Percentiles rank a stretch among this genome's conserved stretches.
Evolutionary conservation across 768 basidiomycete species (phyloP).

Genomic region (Calocybe cyanea): DNA sequence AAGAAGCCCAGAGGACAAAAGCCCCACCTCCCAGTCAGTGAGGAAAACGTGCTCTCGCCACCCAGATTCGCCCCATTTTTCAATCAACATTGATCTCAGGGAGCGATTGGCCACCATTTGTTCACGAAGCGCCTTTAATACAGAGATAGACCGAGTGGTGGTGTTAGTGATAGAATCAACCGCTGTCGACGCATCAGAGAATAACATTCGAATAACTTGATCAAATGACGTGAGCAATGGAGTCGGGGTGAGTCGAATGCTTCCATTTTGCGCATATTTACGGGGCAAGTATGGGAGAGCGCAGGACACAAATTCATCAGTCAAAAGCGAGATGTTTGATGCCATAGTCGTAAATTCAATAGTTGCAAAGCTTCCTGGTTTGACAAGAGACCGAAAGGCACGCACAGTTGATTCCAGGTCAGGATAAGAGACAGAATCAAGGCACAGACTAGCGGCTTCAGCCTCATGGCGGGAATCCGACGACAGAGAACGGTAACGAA

Average conservation of each 20-base stretch:
- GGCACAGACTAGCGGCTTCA: not conserved
- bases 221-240: slow-evolving; percentile 36
- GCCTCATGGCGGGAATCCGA: not conserved
- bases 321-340: slow-evolving; percentile 28
- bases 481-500: not conserved
- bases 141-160: slow-evolving; percentile 29
- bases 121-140: slow-evolving; percentile 20
- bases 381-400: slow-evolving; percentile 19
- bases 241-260: slow-evolving; percentile 25
- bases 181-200: slow-evolving; percentile 19
- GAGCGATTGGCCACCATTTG: slow-evolving; percentile 24
- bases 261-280: slow-evolving; percentile 14
- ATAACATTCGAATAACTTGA: slow-evolving; percentile 33
- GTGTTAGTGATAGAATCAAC: slow-evolving; percentile 37
- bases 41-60: slow-evolving; percentile 49
- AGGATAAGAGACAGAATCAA: slow-evolving; percentile 20
- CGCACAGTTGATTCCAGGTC: slow-evolving; percentile 20
- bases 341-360: slow-evolving; percentile 37
- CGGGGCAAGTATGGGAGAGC: slow-evolving; percentile 40
- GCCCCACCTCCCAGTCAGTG: slow-evolving; percentile 48
- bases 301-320: slow-evolving; percentile 35
- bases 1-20: slow-evolving; percentile 41
- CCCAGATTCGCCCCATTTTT: slow-evolving; percentile 25
- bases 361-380: slow-evolving; percentile 11
- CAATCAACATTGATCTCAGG: slow-evolving; percentile 25